Evolutionary conservation across 2,329 filamentous ascomycete genomes (phyloP).

Genomic region (Claviceps spartinae): DNA sequence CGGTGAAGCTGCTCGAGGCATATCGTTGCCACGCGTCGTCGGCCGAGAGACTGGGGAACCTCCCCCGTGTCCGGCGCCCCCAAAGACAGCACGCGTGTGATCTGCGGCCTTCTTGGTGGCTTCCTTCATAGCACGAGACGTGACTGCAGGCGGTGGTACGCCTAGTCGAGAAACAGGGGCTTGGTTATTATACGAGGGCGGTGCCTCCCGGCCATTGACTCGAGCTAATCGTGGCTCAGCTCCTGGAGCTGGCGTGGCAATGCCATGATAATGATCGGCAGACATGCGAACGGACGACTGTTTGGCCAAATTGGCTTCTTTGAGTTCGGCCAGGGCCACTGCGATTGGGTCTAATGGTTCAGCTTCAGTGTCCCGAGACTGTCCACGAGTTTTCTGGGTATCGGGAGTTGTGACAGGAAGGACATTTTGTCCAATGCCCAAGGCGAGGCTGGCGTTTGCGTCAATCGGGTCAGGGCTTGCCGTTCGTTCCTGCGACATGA

Average conservation of each 20-base stretch:
- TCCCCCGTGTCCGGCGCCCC: constrained; percentile 13
- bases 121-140: constrained; percentile 89
- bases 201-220: constrained; percentile 32
- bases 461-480: constrained; percentile 76
- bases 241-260: constrained; percentile 63
- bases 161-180: constrained; percentile 61
- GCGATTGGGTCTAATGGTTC: constrained; percentile 80
- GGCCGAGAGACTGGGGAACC: constrained; percentile 38
- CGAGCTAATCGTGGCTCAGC: constrained; percentile 27
- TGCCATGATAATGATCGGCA: constrained; percentile 91
- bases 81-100: constrained; percentile 71
- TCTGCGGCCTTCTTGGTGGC: constrained; percentile 78
- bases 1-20: constrained; percentile 52
- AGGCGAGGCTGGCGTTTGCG: constrained; percentile 78
- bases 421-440: constrained; percentile 92
- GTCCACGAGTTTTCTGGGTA: constrained; percentile 26
- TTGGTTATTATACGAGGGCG: constrained; percentile 67
- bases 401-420: constrained; percentile 82
- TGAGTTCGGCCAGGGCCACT: constrained; percentile 80
- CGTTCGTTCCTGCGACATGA: constrained; percentile 25
- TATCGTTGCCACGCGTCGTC: constrained; percentile 43
- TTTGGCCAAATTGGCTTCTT: constrained; percentile 64
- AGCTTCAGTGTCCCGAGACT: constrained; percentile 22
- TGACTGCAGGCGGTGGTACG: constrained; percentile 82
- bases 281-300: constrained; percentile 72